These are phyloP conservation scores for Pseudoturritis turrita DNA, from an alignment of 345 rosid genomes.

Conservation along the genomic window DNA sequence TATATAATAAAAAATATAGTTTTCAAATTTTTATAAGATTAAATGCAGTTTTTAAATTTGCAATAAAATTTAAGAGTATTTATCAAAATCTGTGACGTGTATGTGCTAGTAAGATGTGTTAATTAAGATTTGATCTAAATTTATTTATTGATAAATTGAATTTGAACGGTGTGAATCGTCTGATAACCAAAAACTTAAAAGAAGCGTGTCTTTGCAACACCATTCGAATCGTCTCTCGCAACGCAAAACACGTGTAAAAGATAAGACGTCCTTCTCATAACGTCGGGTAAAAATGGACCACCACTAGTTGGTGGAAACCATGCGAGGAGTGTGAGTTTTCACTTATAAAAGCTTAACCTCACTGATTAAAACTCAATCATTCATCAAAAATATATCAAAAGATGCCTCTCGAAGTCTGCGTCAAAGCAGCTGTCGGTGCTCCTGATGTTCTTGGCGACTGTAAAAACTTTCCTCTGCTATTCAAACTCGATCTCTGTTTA, in stretches of 20 bases:
- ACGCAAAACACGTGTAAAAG: conserved; percentile 13
- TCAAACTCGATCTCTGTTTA: not conserved
- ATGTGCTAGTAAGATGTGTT: no score
- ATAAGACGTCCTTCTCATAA: not conserved
- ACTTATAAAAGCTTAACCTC: not conserved
- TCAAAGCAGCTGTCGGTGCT: conserved; percentile 76
- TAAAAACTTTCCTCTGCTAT: conserved; percentile 14
- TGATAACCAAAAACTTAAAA: no score
- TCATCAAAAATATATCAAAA: not conserved
- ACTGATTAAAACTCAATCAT: not conserved
- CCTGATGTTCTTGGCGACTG: conserved; percentile 77
- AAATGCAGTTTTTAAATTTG: no score
- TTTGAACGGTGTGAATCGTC: no score
- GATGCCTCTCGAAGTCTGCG: conserved; percentile 84
- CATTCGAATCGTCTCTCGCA: not conserved
- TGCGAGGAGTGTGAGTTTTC: not conserved
- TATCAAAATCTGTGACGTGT: no score
- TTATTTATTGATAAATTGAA: no score
- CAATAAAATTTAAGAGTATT: no score
- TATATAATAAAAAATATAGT: no score
- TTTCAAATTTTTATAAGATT: no score
- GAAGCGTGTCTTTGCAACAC: no score
- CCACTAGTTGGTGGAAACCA: not conserved
- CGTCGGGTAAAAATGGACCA: not conserved
- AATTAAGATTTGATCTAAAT: no score